Base-by-base conservation (phyloP, 2,329 filamentous ascomycete species). In the Fusarium setosum region DNA sequence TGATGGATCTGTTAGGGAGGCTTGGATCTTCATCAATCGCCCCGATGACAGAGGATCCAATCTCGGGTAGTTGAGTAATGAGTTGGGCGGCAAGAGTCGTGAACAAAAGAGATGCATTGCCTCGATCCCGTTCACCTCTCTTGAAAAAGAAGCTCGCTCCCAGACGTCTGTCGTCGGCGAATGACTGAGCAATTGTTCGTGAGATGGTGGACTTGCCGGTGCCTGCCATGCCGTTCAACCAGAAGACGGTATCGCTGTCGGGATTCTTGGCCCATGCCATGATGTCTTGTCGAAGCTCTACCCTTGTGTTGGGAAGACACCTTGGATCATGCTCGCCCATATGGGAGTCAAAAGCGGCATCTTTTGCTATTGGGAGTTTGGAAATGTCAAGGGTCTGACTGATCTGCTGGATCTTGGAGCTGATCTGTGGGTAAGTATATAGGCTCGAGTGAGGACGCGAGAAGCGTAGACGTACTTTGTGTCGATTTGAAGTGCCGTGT, bases 91-190 rank as follows among this genome's bases (percentile, higher is more conserved):
- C 74, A n/a, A 84, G 58, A 0, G 80, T 83, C 3, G 78, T 71
- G 31, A 82, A 73, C 20, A 83, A 71, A 44, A 69, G 65, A n/a
- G 37, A 60, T 2, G 76, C 76, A 38, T 73, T 72, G 4, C 75
- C 73, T 23, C 76, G 72, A 59, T 80, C 76, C 6, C 56, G 65
- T 45, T 78, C 76, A 1, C 74, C 79, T 59, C 67, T 75, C 40
- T 78, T 80, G 68, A 82, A 83, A 68, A 82, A 81, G 63, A 83
- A 83, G 47, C 76, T 78, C 1, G 74, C 76, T 2, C 62, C 74
- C 9, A 80, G 70, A 2, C 29, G 11, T 0, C 42, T 21, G 13
- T 15, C 5, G n/a, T n/a, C 5, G 10, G 17, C 5, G 11, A 65
- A 40, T 0, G 13, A 24, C 6, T 31, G 31, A 59, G 55, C 86